phyloP scores from a whole-genome alignment of 495 filamentous ascomycete genomes.

The Platismatia glauca region DNA sequence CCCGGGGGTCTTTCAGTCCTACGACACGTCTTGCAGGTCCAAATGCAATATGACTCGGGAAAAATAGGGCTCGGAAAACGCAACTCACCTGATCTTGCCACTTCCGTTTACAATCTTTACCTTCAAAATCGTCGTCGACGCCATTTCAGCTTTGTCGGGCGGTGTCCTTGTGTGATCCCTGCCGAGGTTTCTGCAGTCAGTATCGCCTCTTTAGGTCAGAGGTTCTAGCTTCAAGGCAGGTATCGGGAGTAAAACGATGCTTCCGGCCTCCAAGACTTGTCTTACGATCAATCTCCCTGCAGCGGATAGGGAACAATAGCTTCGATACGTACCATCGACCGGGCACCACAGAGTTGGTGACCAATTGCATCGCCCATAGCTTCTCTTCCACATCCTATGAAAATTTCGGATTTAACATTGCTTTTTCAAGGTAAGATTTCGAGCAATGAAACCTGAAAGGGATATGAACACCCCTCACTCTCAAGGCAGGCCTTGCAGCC shows the following conservation, averaged over 20 bases:
- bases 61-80: too few relatives aligned
- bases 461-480: neutral
- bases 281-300: neutral
- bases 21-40: too few relatives aligned
- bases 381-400: slow-evolving; percentile 53
- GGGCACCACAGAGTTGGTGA: slow-evolving; percentile 66
- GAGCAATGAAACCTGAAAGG: neutral
- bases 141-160: slow-evolving; percentile 67
- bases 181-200: neutral
- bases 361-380: slow-evolving; percentile 70
- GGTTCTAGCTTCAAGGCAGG: neutral
- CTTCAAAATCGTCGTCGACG: slow-evolving; percentile 63
- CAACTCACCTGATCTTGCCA: slow-evolving; percentile 74
- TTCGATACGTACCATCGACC: slow-evolving; percentile 43
- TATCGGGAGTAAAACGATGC: neutral
- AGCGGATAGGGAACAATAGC: neutral
- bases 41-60: too few relatives aligned
- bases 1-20: too few relatives aligned
- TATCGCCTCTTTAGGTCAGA: neutral
- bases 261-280: neutral
- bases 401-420: neutral
- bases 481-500: neutral
- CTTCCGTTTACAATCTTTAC: slow-evolving; percentile 62
- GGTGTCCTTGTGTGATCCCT: slow-evolving; percentile 56
- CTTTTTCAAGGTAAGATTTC: neutral